Base-by-base conservation (phyloP, 23 red algal genomes). In the Gracilariopsis chorda region DNA sequence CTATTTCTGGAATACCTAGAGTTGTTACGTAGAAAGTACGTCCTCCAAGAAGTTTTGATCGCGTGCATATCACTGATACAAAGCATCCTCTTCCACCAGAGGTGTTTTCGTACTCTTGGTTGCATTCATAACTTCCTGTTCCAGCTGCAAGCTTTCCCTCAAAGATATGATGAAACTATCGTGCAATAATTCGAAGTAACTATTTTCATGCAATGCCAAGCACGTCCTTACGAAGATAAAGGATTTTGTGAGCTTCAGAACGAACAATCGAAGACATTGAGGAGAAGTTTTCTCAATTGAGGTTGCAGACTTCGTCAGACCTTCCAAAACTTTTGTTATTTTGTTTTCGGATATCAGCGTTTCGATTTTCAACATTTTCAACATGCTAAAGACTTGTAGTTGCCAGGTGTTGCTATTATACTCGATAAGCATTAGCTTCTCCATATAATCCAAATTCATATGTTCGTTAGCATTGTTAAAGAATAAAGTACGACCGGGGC, bases 361-460 rank as follows among this genome's bases (percentile, higher is more conserved):
- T 29, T 59, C 48, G 12, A 82, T 4, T 7, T 28, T 19, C 30
- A 59, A 12, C 5, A 19, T 61, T 10, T 60, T 32, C 6, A 82
- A 51, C 28, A 12, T 51, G 0, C 29, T 1, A 20, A 59, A 14
- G 2, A 60, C 48, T 37, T 23, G 56, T 12, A 86, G 28, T 44
- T 68, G 56, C 28, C 82, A 25, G 45, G 58, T 37, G 32, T 86
- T 40, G 33, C 30, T 71, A 17, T 48, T 57, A 48, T 86, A 67
- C 58, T 86, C 63, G 8, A 1, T 16, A 4, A 45, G 27, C 82
- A 86, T 69, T 3, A 71, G 7, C 1, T 67, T 36, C 36, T 56
- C 81, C 63, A 86, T 68, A 7, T 86, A 34, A 5, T 86, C 81
- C 0, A 86, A 86, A 4, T 10, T 32, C 60, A 86, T 86, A 67